Evolutionary conservation across 2,329 filamentous ascomycete species (phyloP).

Genomic region (Hypoxylon rubiginosum): DNA sequence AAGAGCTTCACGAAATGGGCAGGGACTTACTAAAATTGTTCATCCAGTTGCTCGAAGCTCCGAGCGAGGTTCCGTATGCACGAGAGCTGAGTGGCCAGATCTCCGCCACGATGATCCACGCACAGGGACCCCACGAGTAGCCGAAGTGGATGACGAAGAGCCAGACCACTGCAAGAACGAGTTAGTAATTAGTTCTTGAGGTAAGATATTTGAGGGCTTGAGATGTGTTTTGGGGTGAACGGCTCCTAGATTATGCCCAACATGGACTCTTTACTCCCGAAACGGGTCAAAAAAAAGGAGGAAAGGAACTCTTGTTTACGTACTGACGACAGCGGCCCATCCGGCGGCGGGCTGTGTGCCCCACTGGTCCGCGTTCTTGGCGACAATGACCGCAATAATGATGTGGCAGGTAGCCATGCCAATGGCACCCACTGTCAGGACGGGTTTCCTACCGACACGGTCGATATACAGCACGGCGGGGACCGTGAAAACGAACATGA

Average conservation of each 20-base stretch:
- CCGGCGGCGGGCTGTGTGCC: conserved; percentile 69
- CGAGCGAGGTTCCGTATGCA: conserved; percentile 78
- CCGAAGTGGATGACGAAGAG: conserved; percentile 81
- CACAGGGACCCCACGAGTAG: conserved; percentile 80
- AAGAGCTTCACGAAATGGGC: neutral
- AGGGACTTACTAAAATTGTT: conserved; percentile 63
- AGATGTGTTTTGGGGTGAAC: neutral
- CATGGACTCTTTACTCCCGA: no score
- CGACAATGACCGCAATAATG: conserved; percentile 78
- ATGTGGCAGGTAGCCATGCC: conserved; percentile 80
- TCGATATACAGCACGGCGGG: conserved; percentile 77
- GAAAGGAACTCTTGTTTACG: neutral
- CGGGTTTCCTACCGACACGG: conserved; percentile 72
- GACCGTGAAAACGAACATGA: conserved; percentile 77
- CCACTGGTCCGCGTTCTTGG: conserved; percentile 72
- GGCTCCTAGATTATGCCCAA: neutral
- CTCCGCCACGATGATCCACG: conserved; percentile 81
- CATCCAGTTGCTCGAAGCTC: conserved; percentile 73
- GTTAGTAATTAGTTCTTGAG: neutral
- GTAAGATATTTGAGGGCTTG: neutral
- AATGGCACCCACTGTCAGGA: conserved; percentile 73
- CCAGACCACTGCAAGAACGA: conserved; percentile 70
- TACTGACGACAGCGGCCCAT: conserved; percentile 73
- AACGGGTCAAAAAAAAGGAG: neutral
- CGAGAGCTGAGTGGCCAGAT: conserved; percentile 79